Conservation (phyloP, 768 basidiomycete species). For the Mycena albidolilacea region DNA sequence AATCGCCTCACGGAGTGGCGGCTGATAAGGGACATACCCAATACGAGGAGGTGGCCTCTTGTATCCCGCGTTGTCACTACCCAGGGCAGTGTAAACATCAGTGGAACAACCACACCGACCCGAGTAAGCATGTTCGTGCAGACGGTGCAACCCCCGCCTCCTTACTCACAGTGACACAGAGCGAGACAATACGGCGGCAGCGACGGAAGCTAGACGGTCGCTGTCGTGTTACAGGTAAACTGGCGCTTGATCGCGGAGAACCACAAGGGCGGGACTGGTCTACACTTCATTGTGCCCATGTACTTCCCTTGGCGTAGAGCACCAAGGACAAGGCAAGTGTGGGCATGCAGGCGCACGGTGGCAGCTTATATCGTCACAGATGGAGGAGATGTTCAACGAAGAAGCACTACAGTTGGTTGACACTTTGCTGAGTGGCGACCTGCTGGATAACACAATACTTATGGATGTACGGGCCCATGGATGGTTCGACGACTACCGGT, state of each 20-base stretch:
- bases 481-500: conserved; percentile 27
- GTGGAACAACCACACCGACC: conserved; percentile 16
- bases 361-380: not conserved
- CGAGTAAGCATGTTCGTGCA: not conserved
- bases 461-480: conserved; percentile 26
- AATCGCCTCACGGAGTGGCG: conserved; percentile 1
- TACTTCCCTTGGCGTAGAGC: conserved; percentile 19
- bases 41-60: conserved; percentile 13
- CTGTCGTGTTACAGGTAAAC: conserved; percentile 22
- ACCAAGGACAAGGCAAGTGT: not conserved
- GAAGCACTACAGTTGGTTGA: conserved; percentile 15
- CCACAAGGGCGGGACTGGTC: conserved; percentile 21
- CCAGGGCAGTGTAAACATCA: conserved; percentile 15
- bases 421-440: not conserved
- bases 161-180: conserved; percentile 4
- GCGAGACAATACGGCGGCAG: not conserved
- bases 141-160: not conserved
- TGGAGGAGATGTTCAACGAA: conserved; percentile 10
- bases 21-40: not conserved
- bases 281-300: conserved; percentile 26
- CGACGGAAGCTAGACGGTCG: conserved; percentile 23
- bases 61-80: conserved; percentile 20
- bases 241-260: conserved; percentile 16
- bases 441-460: conserved; percentile 12
- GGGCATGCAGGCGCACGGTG: not conserved